These are phyloP conservation scores for Ogataea dorogensis DNA, from an alignment of 805 yeast species.

Conservation along the genomic window DNA sequence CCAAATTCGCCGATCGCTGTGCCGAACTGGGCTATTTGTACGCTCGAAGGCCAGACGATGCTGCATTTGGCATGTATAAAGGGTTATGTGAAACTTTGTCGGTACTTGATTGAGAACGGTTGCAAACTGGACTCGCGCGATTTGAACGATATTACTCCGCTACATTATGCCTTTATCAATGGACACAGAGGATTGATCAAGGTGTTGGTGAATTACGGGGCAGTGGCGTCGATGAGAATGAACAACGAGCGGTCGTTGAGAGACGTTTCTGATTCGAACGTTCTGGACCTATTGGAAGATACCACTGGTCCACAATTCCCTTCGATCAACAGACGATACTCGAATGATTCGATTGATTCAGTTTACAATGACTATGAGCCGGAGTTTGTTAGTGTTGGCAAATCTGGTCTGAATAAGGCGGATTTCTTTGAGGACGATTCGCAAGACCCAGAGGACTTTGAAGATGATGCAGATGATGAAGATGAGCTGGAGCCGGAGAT, in stretches of 20 bases:
- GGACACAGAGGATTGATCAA: slow-evolving; percentile 70
- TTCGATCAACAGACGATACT: slow-evolving; percentile 21
- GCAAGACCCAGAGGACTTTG: slow-evolving; percentile 10
- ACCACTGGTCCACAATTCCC: slow-evolving; percentile 6
- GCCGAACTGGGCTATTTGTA: slow-evolving; percentile 81
- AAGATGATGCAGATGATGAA: slow-evolving; percentile 24
- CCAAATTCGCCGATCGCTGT: slow-evolving; percentile 57
- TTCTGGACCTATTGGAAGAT: slow-evolving; percentile 33
- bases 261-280: slow-evolving; percentile 42
- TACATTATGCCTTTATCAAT: slow-evolving; percentile 78
- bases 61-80: slow-evolving; percentile 80
- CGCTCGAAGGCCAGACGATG: slow-evolving; percentile 81
- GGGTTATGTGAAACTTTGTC: slow-evolving; percentile 62
- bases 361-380: slow-evolving; percentile 25
- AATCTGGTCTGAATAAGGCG: slow-evolving; percentile 19
- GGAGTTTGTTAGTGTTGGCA: slow-evolving; percentile 18
- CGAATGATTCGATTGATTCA: slow-evolving; percentile 31
- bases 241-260: slow-evolving; percentile 46
- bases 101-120: slow-evolving; percentile 61
- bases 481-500: slow-evolving; percentile 13
- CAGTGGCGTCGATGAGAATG: slow-evolving; percentile 52
- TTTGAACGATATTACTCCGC: slow-evolving; percentile 78
- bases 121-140: slow-evolving; percentile 72
- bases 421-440: slow-evolving; percentile 20
- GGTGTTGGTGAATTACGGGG: slow-evolving; percentile 60